phyloP scores from a whole-genome alignment of 1,139 yeast genomes.

The Yamadazyma sp. region DNA sequence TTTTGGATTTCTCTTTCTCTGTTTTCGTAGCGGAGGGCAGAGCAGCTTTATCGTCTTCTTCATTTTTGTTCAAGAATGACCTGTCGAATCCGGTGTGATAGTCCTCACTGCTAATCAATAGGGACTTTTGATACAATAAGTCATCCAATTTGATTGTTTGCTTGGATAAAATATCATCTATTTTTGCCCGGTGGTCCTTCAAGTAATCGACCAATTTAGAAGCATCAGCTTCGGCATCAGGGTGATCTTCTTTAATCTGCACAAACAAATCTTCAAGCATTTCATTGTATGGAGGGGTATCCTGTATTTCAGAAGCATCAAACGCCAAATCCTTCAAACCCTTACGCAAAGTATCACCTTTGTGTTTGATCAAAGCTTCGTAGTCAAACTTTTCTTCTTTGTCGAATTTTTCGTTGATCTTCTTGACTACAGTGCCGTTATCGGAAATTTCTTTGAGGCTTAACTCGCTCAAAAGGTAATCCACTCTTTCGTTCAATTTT shows the following conservation, averaged over 20 bases:
- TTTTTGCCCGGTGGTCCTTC: constrained; percentile 66
- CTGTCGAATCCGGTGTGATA: constrained; percentile 92
- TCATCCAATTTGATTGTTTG: constrained; percentile 63
- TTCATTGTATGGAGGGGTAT: constrained; percentile 81
- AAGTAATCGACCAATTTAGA: constrained; percentile 43
- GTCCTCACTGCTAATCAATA: constrained; percentile 86
- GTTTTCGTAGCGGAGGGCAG: constrained; percentile 7
- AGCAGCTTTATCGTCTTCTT: constrained; percentile 8
- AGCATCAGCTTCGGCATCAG: constrained; percentile 44
- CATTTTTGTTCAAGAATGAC: constrained; percentile 67
- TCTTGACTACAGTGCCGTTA: constrained; percentile 37
- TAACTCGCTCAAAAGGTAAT: constrained; percentile 49
- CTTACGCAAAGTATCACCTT: constrained; percentile 40
- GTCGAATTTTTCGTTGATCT: constrained; percentile 54
- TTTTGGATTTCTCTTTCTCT: constrained; percentile 5
- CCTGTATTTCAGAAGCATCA: constrained; percentile 53
- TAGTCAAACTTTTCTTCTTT: constrained; percentile 52
- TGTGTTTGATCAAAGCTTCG: constrained; percentile 32
- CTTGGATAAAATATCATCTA: constrained; percentile 60
- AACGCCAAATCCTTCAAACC: constrained; percentile 45
- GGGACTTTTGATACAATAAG: constrained; percentile 67
- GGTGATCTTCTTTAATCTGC: constrained; percentile 63
- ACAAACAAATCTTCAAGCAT: constrained; percentile 88
- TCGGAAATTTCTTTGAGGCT: constrained; percentile 41
- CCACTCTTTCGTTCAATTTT: constrained; percentile 72